Base-by-base conservation (phyloP, 2,329 filamentous ascomycete species). In the Mycocentrospora acerina region DNA sequence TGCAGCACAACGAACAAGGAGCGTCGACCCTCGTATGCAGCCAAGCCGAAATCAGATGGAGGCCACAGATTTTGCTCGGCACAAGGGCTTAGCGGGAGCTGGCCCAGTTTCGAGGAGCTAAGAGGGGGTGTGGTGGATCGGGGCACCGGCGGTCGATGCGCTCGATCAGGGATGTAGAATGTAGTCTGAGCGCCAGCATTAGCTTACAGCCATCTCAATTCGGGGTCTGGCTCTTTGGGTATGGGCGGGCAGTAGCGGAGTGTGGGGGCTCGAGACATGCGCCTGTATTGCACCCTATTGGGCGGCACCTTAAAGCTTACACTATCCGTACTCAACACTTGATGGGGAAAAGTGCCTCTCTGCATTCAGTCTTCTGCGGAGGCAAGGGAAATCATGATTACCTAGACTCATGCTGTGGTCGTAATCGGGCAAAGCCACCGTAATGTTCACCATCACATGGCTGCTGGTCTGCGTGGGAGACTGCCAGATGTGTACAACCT, bases 1-100 rank as follows among this genome's bases (percentile, higher is more conserved):
- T 59, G 59, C 52, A 60, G 53, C 48, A 62, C 53, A 50, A 48
- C 45, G 44, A 51, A 54, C 55, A 61, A 54, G 60, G 57, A 55
- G 55, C 32, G 44, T 53, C 42, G 54, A n/a, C 52, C 54, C 41
- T 55, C 38, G 48, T 51, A 61, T 66, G 61, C 59, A 61, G 60
- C 59, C 56, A 65, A 59, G 59, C 29, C n/a, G 39, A 46, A 55
- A 52, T 55, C 58, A 44, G 45, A 48, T 39, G 40, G 43, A 37
- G 43, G 47, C 31, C 48, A 53, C 49, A 55, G 42, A 49, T 42
- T 47, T 48, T 45, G 52, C 49, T 59, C 45, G 55, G 53, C 52
- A 51, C 58, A 51, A 51, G 48, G 47, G 61, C 47, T 53, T 60
- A 58, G 58, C 59, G 53, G 54, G 44, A 35, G 47, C 51, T 53